Conservation (phyloP, 345 rosid genomes). For the Erucastrum elatum region DNA sequence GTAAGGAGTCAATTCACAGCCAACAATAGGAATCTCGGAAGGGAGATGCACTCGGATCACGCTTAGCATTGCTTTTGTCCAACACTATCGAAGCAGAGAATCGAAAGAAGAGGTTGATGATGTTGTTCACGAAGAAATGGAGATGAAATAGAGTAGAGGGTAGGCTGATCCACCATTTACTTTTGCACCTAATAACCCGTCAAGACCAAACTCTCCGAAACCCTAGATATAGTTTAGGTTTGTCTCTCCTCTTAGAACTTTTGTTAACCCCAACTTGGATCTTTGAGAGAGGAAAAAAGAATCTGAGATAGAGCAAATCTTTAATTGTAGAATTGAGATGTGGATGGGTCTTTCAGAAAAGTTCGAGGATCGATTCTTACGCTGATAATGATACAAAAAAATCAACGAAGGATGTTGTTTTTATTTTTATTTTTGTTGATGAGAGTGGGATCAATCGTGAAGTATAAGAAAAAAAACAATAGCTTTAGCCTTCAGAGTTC, state of each 20-base stretch:
- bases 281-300: neutral
- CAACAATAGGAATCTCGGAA: conserved; percentile 96
- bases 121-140: neutral
- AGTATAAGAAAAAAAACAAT: neutral
- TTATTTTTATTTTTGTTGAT: neutral
- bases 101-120: conserved; percentile 20
- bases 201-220: conserved; percentile 32
- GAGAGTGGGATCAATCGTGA: neutral
- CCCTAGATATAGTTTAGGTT: conserved; percentile 22
- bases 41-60: conserved; percentile 95
- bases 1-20: conserved; percentile 96
- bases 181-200: conserved; percentile 41
- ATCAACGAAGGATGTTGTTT: neutral
- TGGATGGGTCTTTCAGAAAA: conserved; percentile 17
- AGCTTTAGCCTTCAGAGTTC: neutral
- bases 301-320: neutral
- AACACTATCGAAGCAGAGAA: conserved; percentile 39
- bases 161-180: conserved; percentile 80
- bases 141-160: conserved; percentile 46
- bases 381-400: conserved; percentile 15
- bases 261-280: neutral
- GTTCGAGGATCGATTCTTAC: conserved; percentile 31
- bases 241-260: neutral
- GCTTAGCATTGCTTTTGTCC: conserved; percentile 81
- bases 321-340: neutral